Base-by-base conservation (phyloP, 768 basidiomycete genomes). In the Cyclocybe cylindracea region DNA sequence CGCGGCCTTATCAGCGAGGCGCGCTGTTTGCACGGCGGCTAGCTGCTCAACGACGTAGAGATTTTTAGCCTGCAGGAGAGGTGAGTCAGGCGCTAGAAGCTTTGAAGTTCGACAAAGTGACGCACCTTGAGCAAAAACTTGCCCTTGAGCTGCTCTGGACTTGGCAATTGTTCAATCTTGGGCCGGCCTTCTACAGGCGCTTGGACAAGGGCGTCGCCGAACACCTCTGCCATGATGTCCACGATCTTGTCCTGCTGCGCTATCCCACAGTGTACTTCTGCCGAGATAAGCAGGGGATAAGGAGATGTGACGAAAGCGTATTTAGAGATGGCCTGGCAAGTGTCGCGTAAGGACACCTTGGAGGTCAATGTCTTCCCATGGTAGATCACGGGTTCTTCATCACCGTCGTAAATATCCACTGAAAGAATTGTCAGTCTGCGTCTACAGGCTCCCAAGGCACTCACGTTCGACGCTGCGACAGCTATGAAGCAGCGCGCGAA, bases 321-420 rank as follows among this genome's bases (percentile, higher is more conserved):
- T 69, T 89, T 90, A 16, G 77, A 75, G 63, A 98, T 89, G 1
- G 94, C 94, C 38, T 80, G 72, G 64, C 92, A 91, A 41, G 93
- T 82, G 45, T 91, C 90, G 5, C 91, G 83, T 2, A 90, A 77
- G 0, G 91, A 72, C 3, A 97, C 85, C 58, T 90, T 91, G 34
- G 85, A 82, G 0, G 94, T 97, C 39, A 96, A 73, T 0, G 94
- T 95, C 50, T 87, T 87, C 18, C 94, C 92, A 62, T 98, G 95
- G 60, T 86, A 94, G 4, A 98, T 82, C 64, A 90, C 74, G 0
- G 96, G 96, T 55, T 89, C 93, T 2, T 60, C 67, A 32, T 93
- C 89, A 9, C 95, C 94, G 55, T 97, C 92, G 64, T 86, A 97
- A 39, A 95, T 85, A 60, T 98, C 96, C 61, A 98, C 94, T 98